Percentiles rank a stretch among this genome's conserved stretches.
phyloP scores from a whole-genome alignment of 495 filamentous ascomycete genomes.

The Neurospora tetraspora region DNA sequence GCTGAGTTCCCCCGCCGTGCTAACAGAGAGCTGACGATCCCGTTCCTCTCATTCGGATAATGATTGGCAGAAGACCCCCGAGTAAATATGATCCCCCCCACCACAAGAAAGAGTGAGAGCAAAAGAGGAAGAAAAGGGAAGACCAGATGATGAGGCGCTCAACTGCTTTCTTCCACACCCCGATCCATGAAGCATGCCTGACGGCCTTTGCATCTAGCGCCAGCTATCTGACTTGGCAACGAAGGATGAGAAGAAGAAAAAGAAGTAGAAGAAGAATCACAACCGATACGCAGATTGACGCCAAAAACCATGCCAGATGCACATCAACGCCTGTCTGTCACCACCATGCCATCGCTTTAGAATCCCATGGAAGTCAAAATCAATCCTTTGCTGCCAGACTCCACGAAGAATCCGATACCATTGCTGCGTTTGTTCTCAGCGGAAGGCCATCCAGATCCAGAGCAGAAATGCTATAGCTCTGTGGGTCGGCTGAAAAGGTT shows the following conservation, averaged over 20 bases:
- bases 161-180: not conserved
- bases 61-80: not conserved
- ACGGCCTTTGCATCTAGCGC: too few species aligned
- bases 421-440: not conserved
- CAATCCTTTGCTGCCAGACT: not conserved
- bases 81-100: not conserved
- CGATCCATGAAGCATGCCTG: too few species aligned
- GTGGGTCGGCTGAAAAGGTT: not conserved
- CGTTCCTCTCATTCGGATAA: not conserved
- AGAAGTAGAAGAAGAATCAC: not conserved
- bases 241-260: not conserved
- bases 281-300: not conserved
- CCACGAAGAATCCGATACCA: not conserved
- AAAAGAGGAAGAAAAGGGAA: not conserved
- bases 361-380: not conserved
- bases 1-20: not conserved
- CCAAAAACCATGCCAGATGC: not conserved
- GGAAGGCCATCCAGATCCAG: not conserved
- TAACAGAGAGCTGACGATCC: not conserved
- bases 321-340: not conserved
- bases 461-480: not conserved
- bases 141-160: not conserved
- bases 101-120: not conserved
- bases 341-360: not conserved
- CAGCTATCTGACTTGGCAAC: not conserved